Conservation (phyloP, 345 rosid species). For the Populus deltoides region DNA sequence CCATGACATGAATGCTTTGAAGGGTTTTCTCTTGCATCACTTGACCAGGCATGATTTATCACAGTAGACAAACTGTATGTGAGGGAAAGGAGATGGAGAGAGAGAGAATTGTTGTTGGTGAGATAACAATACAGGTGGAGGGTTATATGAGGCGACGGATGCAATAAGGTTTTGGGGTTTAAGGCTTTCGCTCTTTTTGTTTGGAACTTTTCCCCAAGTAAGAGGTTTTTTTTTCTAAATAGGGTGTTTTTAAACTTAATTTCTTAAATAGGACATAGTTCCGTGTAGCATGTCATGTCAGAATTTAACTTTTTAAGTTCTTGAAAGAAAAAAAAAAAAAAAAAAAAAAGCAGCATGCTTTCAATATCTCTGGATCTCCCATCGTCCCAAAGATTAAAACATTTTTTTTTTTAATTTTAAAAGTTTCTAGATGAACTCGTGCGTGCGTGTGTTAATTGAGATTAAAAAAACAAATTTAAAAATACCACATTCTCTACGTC, state of each 20-base stretch:
- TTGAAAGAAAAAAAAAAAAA: no score
- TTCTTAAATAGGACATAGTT: background rate
- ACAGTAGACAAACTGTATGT: background rate
- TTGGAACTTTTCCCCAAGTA: background rate
- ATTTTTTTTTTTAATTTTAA: no score
- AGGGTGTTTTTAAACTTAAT: background rate
- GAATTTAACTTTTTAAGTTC: background rate
- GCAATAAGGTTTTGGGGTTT: background rate
- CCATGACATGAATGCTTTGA: slow-evolving; percentile 42
- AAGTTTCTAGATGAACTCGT: no score
- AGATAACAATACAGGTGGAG: no score
- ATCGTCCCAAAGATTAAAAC: no score
- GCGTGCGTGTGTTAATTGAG: no score
- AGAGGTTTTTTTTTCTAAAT: background rate
- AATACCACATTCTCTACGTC: no score
- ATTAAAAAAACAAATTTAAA: no score
- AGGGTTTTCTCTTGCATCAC: slow-evolving; percentile 48
- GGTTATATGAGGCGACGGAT: background rate
- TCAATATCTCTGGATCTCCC: no score
- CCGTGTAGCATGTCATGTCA: background rate
- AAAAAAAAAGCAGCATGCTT: no score
- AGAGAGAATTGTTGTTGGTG: no score
- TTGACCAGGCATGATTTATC: slow-evolving; percentile 46
- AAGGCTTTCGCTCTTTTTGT: background rate
- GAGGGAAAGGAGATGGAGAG: background rate